Conservation (phyloP, 805 yeast species). For the Huiozyma naganishii region DNA sequence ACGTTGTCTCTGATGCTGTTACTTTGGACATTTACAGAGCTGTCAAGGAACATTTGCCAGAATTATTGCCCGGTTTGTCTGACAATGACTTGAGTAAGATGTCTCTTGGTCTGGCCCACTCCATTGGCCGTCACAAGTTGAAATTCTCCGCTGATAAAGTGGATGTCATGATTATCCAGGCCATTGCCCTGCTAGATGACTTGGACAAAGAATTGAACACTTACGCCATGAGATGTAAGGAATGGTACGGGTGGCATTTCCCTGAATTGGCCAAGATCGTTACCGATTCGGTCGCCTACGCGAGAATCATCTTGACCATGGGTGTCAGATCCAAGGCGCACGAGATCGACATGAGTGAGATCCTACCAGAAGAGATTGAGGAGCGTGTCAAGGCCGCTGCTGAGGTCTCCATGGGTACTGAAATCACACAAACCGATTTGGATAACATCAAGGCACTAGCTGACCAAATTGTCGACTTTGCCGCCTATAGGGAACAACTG, state of each 20-base stretch:
- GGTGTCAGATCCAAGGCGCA: slow-evolving; percentile 88
- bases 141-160: slow-evolving; percentile 97
- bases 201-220: slow-evolving; percentile 96
- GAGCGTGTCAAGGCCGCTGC: slow-evolving; percentile 86
- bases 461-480: slow-evolving; percentile 90
- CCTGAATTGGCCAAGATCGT: slow-evolving; percentile 98
- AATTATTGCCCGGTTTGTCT: slow-evolving; percentile 83
- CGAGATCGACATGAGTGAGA: slow-evolving; percentile 79
- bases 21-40: slow-evolving; percentile 93
- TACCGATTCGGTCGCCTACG: slow-evolving; percentile 91
- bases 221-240: slow-evolving; percentile 97
- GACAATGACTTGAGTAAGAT: slow-evolving; percentile 79
- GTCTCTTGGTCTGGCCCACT: slow-evolving; percentile 98
- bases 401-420: slow-evolving; percentile 99
- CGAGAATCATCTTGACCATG: slow-evolving; percentile 87
- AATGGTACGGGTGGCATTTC: slow-evolving; percentile 99
- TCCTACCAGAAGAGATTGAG: slow-evolving; percentile 88
- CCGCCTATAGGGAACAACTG: slow-evolving; percentile 93
- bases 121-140: slow-evolving; percentile 95
- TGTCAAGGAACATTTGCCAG: slow-evolving; percentile 87
- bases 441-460: slow-evolving; percentile 84
- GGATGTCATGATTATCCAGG: slow-evolving; percentile 98
- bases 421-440: slow-evolving; percentile 85
- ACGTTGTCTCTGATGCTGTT: slow-evolving; percentile 89
- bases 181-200: slow-evolving; percentile 92